Conservation (phyloP, 345 rosid species). For the Schrenkiella parvula region DNA sequence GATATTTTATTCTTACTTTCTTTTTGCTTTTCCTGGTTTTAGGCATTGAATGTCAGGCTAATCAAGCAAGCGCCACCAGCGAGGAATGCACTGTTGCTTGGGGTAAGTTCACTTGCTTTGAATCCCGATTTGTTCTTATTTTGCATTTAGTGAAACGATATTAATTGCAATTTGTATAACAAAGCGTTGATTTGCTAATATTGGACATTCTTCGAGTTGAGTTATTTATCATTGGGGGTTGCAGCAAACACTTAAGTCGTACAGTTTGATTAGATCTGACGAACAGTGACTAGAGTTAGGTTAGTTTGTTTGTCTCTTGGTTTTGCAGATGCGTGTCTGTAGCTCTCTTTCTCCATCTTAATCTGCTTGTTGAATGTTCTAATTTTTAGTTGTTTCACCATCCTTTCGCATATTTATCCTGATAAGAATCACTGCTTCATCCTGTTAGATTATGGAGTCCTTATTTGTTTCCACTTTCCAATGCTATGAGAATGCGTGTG, state of each 20-base stretch:
- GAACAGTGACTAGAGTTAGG: neutral
- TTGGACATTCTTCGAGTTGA: neutral
- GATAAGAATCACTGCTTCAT: neutral
- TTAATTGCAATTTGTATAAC: neutral
- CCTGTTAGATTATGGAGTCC: neutral
- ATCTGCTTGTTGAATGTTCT: neutral
- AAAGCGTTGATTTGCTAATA: neutral
- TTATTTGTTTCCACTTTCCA: neutral
- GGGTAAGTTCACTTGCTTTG: constrained; percentile 43
- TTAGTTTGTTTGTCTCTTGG: neutral
- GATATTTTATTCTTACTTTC: neutral
- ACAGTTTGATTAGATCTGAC: too few species aligned
- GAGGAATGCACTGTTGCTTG: constrained; percentile 95
- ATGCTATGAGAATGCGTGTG: neutral
- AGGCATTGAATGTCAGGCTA: constrained; percentile 90
- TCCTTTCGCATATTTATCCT: neutral
- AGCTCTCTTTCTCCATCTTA: neutral
- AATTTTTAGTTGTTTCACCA: neutral
- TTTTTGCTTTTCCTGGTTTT: neutral
- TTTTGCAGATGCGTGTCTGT: neutral
- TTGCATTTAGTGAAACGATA: neutral
- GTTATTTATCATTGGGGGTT: neutral
- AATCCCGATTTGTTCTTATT: neutral
- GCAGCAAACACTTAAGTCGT: neutral
- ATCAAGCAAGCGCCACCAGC: constrained; percentile 78